Base-by-base conservation (phyloP, 331 rosid genomes). In the Spiraea crenata region DNA sequence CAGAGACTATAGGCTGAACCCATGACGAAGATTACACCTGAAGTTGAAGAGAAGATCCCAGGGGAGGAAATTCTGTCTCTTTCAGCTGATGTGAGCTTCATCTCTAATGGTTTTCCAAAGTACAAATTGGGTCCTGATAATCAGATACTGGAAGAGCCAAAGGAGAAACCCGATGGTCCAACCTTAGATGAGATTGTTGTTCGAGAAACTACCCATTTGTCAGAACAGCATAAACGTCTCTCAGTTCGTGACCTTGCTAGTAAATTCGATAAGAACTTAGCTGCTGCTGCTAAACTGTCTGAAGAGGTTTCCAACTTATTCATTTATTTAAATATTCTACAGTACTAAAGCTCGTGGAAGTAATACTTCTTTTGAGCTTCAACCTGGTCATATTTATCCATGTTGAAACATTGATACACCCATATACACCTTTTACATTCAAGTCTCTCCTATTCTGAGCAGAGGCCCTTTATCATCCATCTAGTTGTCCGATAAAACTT, bases 241-340 rank as follows among this genome's bases (percentile, higher is more conserved):
- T 93, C 99, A 14, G 97, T 93, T 78, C 99, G 97, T 13, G 99
- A 93, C 69, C 97, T 93, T 77, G 99, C 99, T 31, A 81, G 87
- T 80, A 93, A 88, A 93, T 93, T 93, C 57, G 99, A 93, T 84
- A 93, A 89, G 81, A 93, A 91, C 86, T 79, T 93, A 86, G 75
- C 96, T 74, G 82, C 97, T 66, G 97, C 98, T 69, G 93, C 99
- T 66, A 91, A 91, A 82, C 79, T 93, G 82, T 83, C 99, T 56
- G 89, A 93, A 72, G 96, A 87, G 97, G 99, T 90, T 80, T 72
- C 39, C 61, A 45, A 44, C 59, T 40, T 68, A 37, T 79, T 15
- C 66, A 17, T 48, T 57, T 47, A 41, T 54, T 48, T 72, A 58
- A 58, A 16, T 52, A 60, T 65, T 71, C n/a, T 58, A 57, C n/a